These are phyloP conservation scores for Coniochaeta prunicola DNA, from an alignment of 2,329 filamentous ascomycete genomes.

Conservation along the genomic window DNA sequence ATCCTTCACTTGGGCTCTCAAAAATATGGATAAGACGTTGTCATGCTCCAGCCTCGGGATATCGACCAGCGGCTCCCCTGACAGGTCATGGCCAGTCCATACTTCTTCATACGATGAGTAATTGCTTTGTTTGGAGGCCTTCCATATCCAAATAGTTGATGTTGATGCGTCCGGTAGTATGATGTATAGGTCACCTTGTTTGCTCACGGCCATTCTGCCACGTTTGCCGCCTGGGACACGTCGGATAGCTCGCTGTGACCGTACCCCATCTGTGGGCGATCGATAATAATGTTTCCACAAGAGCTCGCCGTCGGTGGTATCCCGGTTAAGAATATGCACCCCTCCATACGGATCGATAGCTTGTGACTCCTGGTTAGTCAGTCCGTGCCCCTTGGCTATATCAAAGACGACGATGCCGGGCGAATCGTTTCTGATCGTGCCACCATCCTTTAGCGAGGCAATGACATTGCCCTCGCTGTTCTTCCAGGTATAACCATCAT, in stretches of 20 bases:
- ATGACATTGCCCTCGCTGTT: conserved; percentile 28
- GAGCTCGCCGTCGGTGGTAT: conserved; percentile 20
- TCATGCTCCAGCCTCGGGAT: conserved; percentile 25
- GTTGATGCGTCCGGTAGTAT: conserved; percentile 26
- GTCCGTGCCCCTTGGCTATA: conserved; percentile 36
- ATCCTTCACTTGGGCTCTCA: conserved; percentile 13
- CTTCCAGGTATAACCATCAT: conserved; percentile 34
- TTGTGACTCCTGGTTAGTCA: conserved; percentile 44
- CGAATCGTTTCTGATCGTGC: conserved; percentile 31
- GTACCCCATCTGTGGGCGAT: conserved; percentile 17
- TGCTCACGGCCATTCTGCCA: conserved; percentile 26
- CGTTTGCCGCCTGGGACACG: conserved; percentile 23
- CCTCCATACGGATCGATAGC: conserved; percentile 34
- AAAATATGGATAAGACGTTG: conserved; percentile 27
- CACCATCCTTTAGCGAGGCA: conserved; percentile 22
- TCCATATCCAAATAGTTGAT: conserved; percentile 22
- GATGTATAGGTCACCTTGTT: conserved; percentile 25
- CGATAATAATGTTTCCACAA: conserved; percentile 33
- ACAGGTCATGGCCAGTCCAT: conserved; percentile 26
- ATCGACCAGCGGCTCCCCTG: conserved; percentile 32
- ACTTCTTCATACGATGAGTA: conserved; percentile 26
- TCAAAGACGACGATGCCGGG: conserved; percentile 33
- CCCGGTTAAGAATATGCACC: conserved; percentile 41
- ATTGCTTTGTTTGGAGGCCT: conserved; percentile 16
- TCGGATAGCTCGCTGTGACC: conserved; percentile 23